Base-by-base conservation (phyloP, 176 grass and related monocot genomes). In the Oryza glumipatula region DNA sequence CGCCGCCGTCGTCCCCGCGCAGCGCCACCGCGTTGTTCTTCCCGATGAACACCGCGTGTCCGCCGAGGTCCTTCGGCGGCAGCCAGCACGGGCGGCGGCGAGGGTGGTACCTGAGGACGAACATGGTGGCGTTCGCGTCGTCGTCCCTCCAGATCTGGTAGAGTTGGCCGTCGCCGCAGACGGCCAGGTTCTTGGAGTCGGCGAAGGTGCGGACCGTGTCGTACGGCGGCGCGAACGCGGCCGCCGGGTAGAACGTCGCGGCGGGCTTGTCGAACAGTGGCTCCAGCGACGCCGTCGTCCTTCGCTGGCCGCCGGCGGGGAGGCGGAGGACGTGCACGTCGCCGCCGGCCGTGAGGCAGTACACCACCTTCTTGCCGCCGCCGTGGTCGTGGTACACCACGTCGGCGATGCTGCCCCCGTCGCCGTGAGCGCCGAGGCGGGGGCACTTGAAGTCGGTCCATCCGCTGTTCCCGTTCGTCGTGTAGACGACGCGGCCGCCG, bases 271-370 rank as follows among this genome's bases (percentile, higher is more conserved):
- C 15, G 41, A 67, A 14, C 41, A 79, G 45, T 2, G 80, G 52
- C 70, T 16, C 81, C 22, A 83, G 3, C 1, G 47, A 45, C 19
- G 58, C 54, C 46, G 46, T 0, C 46, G 46, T 2, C 11, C 46
- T 48, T 48, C 12, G 11, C 46, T 14, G 46, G 12, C 12, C 11
- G 70, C 17, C 41, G 41, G 41, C 6, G 41, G 41, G 41, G 41
- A 43, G 9, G 58, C 33, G 70, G 10, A 83, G 41, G 52, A 83
- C 70, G 58, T 66, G 39, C 41, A 83, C 82, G 30, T 68, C 44
- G 45, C 73, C 72, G 82, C 13, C 60, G 36, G 5, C 36, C 36
- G 36, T 38, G 36, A 38, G 36, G 36, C 36, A 38, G 36, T 38
- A 38, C 36, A 38, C 36, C 36, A 38, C 5, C 36, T 7, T 38